Conservation (phyloP, 805 yeast species). For the Monosporozyma unispora region DNA sequence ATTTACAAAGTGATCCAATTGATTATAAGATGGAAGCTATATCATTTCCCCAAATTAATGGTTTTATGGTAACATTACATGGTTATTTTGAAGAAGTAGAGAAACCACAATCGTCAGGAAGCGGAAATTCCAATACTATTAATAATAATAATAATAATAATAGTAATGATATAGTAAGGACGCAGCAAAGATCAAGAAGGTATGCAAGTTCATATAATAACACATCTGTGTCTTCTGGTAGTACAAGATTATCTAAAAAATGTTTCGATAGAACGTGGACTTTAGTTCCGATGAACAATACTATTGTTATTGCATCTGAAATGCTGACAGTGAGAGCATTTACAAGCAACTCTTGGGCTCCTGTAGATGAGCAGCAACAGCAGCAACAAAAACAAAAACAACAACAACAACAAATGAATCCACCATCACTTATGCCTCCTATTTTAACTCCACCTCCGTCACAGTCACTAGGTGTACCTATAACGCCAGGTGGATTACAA, state of each 20-base stretch:
- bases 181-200: constrained; percentile 19
- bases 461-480: background rate
- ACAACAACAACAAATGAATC: background rate
- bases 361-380: constrained; percentile 5
- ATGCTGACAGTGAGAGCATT: constrained; percentile 57
- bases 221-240: constrained; percentile 23
- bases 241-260: constrained; percentile 43
- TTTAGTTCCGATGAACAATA: constrained; percentile 60
- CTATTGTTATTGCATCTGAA: constrained; percentile 79
- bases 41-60: constrained; percentile 61
- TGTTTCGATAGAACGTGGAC: constrained; percentile 81
- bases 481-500: constrained; percentile 23
- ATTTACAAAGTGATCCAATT: constrained; percentile 50
- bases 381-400: constrained; percentile 2
- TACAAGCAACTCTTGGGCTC: constrained; percentile 52
- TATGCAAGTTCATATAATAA: constrained; percentile 10
- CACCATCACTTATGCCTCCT: background rate
- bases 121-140: no score
- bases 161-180: background rate
- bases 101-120: constrained; percentile 36
- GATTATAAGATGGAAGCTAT: constrained; percentile 71
- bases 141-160: constrained; percentile 14
- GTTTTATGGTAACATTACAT: constrained; percentile 71
- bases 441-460: background rate
- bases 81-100: constrained; percentile 72